These are phyloP conservation scores for Golovinomyces cichoracearum DNA, from an alignment of 2,329 filamentous ascomycete species.

Conservation along the genomic window DNA sequence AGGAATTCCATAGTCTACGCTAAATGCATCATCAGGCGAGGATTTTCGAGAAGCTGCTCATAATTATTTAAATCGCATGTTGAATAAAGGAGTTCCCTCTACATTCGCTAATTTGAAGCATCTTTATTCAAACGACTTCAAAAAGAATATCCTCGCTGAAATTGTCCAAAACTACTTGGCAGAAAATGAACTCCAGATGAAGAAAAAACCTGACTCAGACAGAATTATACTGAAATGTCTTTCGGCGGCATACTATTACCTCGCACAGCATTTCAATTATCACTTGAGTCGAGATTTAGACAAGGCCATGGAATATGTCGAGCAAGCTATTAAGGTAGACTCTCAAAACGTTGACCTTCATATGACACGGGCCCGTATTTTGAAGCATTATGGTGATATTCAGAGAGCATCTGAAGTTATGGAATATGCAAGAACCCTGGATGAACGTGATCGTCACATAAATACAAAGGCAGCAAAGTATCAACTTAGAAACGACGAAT, in stretches of 20 bases:
- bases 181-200: slow-evolving; percentile 22
- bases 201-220: slow-evolving; percentile 18
- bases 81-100: slow-evolving; percentile 80
- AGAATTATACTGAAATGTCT: slow-evolving; percentile 36
- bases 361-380: slow-evolving; percentile 86
- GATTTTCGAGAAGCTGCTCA: slow-evolving; percentile 57
- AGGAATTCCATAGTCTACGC: not conserved
- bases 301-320: slow-evolving; percentile 59
- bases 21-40: slow-evolving; percentile 27
- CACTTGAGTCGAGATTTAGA: slow-evolving; percentile 56
- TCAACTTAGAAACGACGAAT: slow-evolving; percentile 75
- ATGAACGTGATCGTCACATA: slow-evolving; percentile 83
- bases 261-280: slow-evolving; percentile 95
- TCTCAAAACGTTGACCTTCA: slow-evolving; percentile 69
- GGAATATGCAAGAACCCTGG: slow-evolving; percentile 63
- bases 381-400: slow-evolving; percentile 65
- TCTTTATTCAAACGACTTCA: slow-evolving; percentile 52
- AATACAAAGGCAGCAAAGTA: slow-evolving; percentile 98
- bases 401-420: slow-evolving; percentile 63
- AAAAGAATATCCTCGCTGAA: slow-evolving; percentile 49
- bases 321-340: slow-evolving; percentile 56
- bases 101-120: slow-evolving; percentile 94
- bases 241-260: slow-evolving; percentile 66
- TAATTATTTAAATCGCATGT: slow-evolving; percentile 55
- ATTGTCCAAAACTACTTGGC: slow-evolving; percentile 57